These are phyloP conservation scores for Litchi chinensis DNA, from an alignment of 345 rosid genomes.

Conservation along the genomic window DNA sequence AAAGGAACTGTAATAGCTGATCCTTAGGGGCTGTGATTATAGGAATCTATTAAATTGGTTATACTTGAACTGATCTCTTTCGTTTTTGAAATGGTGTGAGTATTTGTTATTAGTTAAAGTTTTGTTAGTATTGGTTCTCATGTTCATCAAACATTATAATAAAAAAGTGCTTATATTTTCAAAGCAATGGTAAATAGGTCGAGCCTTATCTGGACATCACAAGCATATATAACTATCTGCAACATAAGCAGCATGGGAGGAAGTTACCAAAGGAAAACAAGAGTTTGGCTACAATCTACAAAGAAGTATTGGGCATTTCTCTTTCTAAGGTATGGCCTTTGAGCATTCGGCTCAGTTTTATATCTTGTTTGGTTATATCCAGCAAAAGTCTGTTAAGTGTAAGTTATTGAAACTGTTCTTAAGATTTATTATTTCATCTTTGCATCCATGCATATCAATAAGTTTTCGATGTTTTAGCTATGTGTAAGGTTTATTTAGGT, in stretches of 20 bases:
- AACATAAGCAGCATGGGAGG: slow-evolving; percentile 61
- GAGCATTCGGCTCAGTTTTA: neutral
- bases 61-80: neutral
- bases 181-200: slow-evolving; percentile 51
- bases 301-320: slow-evolving; percentile 63
- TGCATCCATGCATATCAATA: neutral
- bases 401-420: neutral
- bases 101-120: neutral
- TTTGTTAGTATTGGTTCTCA: neutral
- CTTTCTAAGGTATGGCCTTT: slow-evolving; percentile 72
- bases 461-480: neutral
- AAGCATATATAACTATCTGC: slow-evolving; percentile 53
- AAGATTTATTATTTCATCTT: neutral
- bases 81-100: neutral
- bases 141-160: slow-evolving; percentile 2
- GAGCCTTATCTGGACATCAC: slow-evolving; percentile 85
- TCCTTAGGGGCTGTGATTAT: neutral
- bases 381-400: neutral
- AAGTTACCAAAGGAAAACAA: slow-evolving; percentile 61
- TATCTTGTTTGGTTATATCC: neutral
- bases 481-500: neutral
- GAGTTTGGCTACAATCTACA: slow-evolving; percentile 74
- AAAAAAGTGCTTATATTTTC: slow-evolving; percentile 4
- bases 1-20: neutral
- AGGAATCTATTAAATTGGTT: neutral